These are phyloP conservation scores for Phytopythium mirpurense DNA, from an alignment of 352 stramenopile genomes.

Conservation along the genomic window DNA sequence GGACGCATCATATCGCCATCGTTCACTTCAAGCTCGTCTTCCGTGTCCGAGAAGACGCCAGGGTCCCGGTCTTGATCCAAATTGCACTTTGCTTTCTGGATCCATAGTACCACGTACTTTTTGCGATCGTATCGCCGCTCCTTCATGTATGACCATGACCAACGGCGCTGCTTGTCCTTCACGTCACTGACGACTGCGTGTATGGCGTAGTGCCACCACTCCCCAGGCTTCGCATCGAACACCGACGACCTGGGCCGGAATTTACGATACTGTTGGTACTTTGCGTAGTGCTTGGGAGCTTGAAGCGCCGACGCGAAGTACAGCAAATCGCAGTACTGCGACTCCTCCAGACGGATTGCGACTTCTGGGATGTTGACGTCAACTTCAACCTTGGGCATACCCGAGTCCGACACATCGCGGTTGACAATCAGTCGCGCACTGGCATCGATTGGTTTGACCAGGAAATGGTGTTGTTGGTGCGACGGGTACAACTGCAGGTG, in stretches of 20 bases:
- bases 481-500: constrained; percentile 71
- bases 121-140: constrained; percentile 75
- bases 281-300: constrained; percentile 62
- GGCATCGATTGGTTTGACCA: constrained; percentile 80
- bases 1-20: constrained; percentile 2
- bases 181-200: constrained; percentile 53
- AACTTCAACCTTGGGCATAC: constrained; percentile 76
- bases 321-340: constrained; percentile 83
- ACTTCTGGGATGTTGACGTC: constrained; percentile 77
- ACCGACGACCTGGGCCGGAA: constrained; percentile 49
- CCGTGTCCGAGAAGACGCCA: constrained; percentile 35
- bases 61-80: constrained; percentile 5
- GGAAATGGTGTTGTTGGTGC: constrained; percentile 76
- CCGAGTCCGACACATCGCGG: constrained; percentile 68
- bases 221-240: constrained; percentile 37
- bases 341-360: constrained; percentile 78
- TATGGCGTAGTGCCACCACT: constrained; percentile 85
- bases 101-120: constrained; percentile 67
- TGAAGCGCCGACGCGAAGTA: constrained; percentile 74
- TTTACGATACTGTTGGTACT: constrained; percentile 74
- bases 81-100: constrained; percentile 24
- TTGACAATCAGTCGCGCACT: constrained; percentile 80
- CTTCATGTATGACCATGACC: constrained; percentile 83
- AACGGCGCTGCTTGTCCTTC: constrained; percentile 54
- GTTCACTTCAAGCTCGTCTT: constrained; percentile 24